Base-by-base conservation (phyloP, 306 rosid species). In the Hippophae gyantsensis region DNA sequence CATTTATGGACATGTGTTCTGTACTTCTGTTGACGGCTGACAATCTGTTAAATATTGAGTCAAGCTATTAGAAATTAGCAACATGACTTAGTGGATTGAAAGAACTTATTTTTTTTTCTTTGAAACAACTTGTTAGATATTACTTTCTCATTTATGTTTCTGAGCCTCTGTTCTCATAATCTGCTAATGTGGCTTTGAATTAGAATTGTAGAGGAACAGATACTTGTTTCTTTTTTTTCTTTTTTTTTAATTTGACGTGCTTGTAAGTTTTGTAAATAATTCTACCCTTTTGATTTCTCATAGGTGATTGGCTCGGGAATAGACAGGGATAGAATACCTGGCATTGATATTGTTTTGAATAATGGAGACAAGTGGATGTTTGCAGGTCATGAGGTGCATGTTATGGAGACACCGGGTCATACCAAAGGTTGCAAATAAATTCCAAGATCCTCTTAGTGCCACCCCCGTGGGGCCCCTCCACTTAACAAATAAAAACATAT, bases 321-420 rank as follows among this genome's bases (percentile, higher is more conserved):
- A 62, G 97, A 86, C 76, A 76, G 69, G 62, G 80, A 81, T 27
- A 79, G 95, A 68, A 89, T 89, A 68, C 97, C 95, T 57, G 97
- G 89, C 52, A 81, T 86, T 60, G 97, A 89, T 66, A 89, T 86
- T 61, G 49, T 44, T 60, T 81, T 89, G 71, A 86, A 84, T 41
- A 95, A 89, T 51, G 97, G 97, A 57, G 95, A 89, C 78, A 86
- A 78, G 82, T 89, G 97, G 97, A 89, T 89, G 97, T 89, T 89
- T 82, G 95, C 97, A 56, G 93, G 97, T 55, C 97, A 89, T 60
- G 97, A 86, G 85, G 97, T 89, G 75, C 87, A 58, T 47, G 77
- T 86, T 64, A 78, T 86, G 82, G 97, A 78, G 66, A 84, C 97
- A 48, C 97, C 95, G 62, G 95, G 97, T 64, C 97, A 89, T 70